A percentile compares a stretch with the other conserved stretches of the same genome.
phyloP scores from a whole-genome alignment of 305 asterid species.

The Monarda citriodora region DNA sequence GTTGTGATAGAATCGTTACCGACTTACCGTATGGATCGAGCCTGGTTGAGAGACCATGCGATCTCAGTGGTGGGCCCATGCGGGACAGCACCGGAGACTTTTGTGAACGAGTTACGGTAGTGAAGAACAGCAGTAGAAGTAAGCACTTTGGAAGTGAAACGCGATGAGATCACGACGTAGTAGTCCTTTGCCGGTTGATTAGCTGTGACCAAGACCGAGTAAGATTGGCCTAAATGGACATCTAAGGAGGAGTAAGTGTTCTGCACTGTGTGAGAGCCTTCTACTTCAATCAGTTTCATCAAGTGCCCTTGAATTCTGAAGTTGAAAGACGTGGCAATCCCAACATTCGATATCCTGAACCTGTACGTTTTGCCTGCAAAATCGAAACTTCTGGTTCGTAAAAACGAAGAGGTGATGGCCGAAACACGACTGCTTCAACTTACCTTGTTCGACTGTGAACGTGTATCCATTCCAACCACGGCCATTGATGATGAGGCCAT shows the following conservation, averaged over 20 bases:
- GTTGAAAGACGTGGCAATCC: slow-evolving; percentile 71
- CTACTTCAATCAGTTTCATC: slow-evolving; percentile 89
- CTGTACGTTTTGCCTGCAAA: slow-evolving; percentile 86
- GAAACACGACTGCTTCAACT: background rate
- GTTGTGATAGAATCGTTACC: slow-evolving; percentile 36
- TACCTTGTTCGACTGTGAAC: slow-evolving; percentile 82
- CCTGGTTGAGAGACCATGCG: slow-evolving; percentile 69
- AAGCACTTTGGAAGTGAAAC: slow-evolving; percentile 72
- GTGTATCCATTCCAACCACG: slow-evolving; percentile 95
- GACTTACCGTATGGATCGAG: slow-evolving; percentile 84
- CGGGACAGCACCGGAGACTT: slow-evolving; percentile 77
- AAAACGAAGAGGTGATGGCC: slow-evolving; percentile 1
- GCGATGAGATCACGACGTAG: slow-evolving; percentile 79
- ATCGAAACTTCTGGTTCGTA: slow-evolving; percentile 8
- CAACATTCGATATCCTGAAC: slow-evolving; percentile 92
- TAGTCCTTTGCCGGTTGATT: slow-evolving; percentile 86
- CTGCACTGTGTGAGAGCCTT: slow-evolving; percentile 97
- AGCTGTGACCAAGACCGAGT: slow-evolving; percentile 86
- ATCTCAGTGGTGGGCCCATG: slow-evolving; percentile 81
- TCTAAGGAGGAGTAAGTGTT: slow-evolving; percentile 72
- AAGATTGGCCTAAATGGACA: slow-evolving; percentile 88
- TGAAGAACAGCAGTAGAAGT: slow-evolving; percentile 89
- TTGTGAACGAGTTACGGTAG: slow-evolving; percentile 67
- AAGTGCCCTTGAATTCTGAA: slow-evolving; percentile 90
- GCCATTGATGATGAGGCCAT: slow-evolving; percentile 93